phyloP scores from a whole-genome alignment of 768 basidiomycete genomes.

The Atractiella rhizophila region DNA sequence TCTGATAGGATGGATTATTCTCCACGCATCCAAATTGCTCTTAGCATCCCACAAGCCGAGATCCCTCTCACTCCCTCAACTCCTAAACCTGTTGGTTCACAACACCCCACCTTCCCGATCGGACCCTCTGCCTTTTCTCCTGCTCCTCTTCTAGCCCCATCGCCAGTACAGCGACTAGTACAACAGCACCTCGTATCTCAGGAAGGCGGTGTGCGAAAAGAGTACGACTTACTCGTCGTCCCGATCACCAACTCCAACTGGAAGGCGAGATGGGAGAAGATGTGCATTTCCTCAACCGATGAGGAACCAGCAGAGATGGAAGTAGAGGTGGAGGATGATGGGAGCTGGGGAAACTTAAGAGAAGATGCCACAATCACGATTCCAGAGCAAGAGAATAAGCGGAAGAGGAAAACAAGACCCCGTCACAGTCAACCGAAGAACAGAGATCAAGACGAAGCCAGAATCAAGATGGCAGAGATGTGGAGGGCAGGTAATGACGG shows the following conservation, averaged over 20 bases:
- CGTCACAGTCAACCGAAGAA: not conserved
- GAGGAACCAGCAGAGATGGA: constrained; percentile 7
- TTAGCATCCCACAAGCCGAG: constrained; percentile 7
- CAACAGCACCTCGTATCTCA: constrained; percentile 3
- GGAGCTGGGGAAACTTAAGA: no score
- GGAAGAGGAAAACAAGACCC: not conserved
- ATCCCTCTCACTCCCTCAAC: not conserved
- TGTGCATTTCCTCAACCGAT: constrained; percentile 35
- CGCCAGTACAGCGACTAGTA: constrained; percentile 6
- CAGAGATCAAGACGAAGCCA: constrained; percentile 17
- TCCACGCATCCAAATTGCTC: no score
- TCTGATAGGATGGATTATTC: no score
- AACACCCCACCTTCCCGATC: not conserved
- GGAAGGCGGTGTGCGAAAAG: constrained; percentile 27
- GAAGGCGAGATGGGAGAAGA: constrained; percentile 62
- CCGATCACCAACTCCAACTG: constrained; percentile 76
- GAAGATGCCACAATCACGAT: constrained; percentile 8
- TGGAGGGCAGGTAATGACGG: constrained; percentile 78
- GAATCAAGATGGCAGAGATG: constrained; percentile 30
- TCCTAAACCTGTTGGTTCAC: constrained; percentile 1
- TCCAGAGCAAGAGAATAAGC: no score
- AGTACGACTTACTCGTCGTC: constrained; percentile 49
- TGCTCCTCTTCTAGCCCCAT: not conserved
- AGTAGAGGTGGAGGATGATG: constrained; percentile 10
- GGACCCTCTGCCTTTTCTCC: constrained; percentile 1